Evolutionary conservation across 2,329 filamentous ascomycete genomes (phyloP), one percentile per base, ranked within the genome.

Genomic region (Paraphaeosphaeria minitans): DNA sequence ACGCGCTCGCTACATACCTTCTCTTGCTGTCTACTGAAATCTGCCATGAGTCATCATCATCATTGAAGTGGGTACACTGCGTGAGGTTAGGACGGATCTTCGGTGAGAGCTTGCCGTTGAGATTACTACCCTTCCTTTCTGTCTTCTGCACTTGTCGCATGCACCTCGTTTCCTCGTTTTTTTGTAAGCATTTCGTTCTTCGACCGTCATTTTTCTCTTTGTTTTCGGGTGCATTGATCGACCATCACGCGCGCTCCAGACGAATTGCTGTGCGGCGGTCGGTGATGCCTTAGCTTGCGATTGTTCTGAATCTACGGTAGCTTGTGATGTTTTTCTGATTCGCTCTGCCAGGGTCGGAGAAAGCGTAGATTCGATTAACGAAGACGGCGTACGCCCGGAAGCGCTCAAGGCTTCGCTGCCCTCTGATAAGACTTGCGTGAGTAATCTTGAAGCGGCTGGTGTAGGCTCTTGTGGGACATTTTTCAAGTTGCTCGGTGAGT

Each of bases 91-190:
- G n/a, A 42, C 8, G 4, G 14, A 19, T 6, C 5, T 31, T 31
- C 2, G 12, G 35, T 19, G 8, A n/a, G 24, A 6, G 27, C 24
- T 39, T 4, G 37, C 10, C 3, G 7, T 12, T 21, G 6, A 4
- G 21, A 53, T 41, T 14, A 54, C 21, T 62, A 71, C 71, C 62
- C 63, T 73, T 50, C 57, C 68, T 58, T 74, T 74, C 24, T 63
- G 61, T 16, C 59, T 64, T 41, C 62, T 68, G 41, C 71, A 74
- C 16, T 63, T 65, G 8, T 58, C 46, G 54, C 71, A 74, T 41
- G 71, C 71, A 16, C 70, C 70, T n/a, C 64, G 42, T 43, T 64
- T 67, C 45, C 71, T 64, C 2, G 64, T 73, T 19, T 65, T 56
- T 45, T 67, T 72, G 56, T 74, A 74, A 1, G 60, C 64, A 1